Evolutionary conservation across 441 rosid species (phyloP), one percentile per base, ranked within the genome.

Genomic region (Gossypium davidsonii): DNA sequence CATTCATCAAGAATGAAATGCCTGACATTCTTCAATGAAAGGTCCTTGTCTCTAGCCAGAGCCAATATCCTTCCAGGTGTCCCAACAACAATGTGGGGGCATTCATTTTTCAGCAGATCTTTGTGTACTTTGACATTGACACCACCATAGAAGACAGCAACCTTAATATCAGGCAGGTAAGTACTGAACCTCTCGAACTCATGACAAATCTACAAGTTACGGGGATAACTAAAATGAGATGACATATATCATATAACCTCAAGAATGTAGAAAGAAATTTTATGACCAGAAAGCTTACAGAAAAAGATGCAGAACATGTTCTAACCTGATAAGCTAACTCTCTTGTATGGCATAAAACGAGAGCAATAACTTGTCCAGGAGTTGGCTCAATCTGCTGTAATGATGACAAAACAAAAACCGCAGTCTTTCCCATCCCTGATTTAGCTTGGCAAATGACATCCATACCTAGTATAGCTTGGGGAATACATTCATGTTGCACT

Each of bases 401-500:
- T 55, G 94, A 81, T 3, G 99, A 95, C 12, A 95, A 81, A 25
- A 95, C 96, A 83, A 95, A 95, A 60, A 93, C 98, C 17, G 97
- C 98, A 51, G 97, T 95, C 85, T 95, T 93, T 8, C 99, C 99
- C 99, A 95, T 95, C 49, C 99, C 99, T 55, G 98, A 95, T 79
- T 95, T 95, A 14, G 99, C 98, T 93, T 95, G 98, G 79, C 98
- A 95, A 73, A 95, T 91, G 79, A 95, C 98, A 72, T 95, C 97
- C 98, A 93, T 93, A 26, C 98, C 99, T 83, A 95, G 66, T 37
- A 93, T 93, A 60, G 99, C 99, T 95, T 95, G 99, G 66, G 98
- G 99, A 71, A 95, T 95, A 76, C 98, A 95, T 73, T 95, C 97
- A 31, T 95, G 99, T 95, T 95, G 99, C 79, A 95, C 98, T 93